Conservation (phyloP, 2,329 filamentous ascomycete species). For the Didymella segeticola region DNA sequence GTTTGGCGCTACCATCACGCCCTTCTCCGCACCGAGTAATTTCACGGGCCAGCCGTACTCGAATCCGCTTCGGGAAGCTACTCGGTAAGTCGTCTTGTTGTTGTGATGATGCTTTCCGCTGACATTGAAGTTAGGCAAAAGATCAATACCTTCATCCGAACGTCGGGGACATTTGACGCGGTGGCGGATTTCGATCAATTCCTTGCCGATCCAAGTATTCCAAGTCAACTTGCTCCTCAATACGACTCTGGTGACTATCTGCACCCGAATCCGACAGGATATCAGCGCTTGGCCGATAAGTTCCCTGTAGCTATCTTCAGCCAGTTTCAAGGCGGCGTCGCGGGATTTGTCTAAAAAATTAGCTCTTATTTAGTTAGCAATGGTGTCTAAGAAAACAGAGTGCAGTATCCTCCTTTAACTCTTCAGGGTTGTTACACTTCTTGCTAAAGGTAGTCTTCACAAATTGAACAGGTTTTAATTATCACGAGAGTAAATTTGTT, state of each 20-base stretch:
- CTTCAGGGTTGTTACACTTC: too few relatives aligned
- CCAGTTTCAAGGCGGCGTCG: conserved; percentile 30
- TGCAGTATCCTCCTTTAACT: too few relatives aligned
- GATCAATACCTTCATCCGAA: conserved; percentile 68
- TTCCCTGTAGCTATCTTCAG: conserved; percentile 65
- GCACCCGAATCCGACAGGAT: conserved; percentile 67
- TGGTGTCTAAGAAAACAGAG: too few relatives aligned
- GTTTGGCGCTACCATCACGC: conserved; percentile 71
- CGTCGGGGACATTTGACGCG: conserved; percentile 63
- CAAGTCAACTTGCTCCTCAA: conserved; percentile 55
- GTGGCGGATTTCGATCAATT: conserved; percentile 68
- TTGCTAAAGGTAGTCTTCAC: too few relatives aligned
- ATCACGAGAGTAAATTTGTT: too few relatives aligned
- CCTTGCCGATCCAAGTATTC: conserved; percentile 59
- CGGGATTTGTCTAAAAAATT: conserved; percentile 23
- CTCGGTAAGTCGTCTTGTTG: conserved; percentile 45
- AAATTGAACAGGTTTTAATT: too few relatives aligned
- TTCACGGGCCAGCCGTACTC: conserved; percentile 60
- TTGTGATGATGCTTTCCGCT: not conserved
- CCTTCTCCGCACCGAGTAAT: conserved; percentile 59
- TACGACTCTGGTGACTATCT: conserved; percentile 70
- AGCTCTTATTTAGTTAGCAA: too few relatives aligned
- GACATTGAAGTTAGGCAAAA: conserved; percentile 39
- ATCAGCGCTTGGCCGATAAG: conserved; percentile 63
- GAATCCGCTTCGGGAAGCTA: conserved; percentile 61